Conservation (phyloP, 164 flowering plant species). For the Liriodendron chinense region DNA sequence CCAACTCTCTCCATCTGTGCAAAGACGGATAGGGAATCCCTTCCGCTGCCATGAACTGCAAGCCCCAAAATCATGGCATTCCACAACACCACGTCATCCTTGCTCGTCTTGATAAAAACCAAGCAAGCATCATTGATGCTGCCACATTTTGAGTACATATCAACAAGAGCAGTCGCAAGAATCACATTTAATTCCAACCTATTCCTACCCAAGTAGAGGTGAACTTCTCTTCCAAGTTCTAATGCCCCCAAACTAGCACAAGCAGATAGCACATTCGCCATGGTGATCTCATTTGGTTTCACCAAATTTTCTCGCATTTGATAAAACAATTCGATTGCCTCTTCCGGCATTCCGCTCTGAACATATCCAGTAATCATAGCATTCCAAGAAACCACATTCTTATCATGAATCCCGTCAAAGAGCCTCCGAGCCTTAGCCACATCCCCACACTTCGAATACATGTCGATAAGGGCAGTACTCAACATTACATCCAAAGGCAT, state of each 20-base stretch:
- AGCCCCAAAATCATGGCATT: constrained; percentile 27
- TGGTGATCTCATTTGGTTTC: constrained; percentile 38
- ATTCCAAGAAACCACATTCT: constrained; percentile 38
- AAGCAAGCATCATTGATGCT: constrained; percentile 24
- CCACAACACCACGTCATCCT: constrained; percentile 28
- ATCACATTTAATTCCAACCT: constrained; percentile 28
- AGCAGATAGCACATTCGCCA: constrained; percentile 38
- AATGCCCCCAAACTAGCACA: constrained; percentile 39
- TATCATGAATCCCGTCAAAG: constrained; percentile 26
- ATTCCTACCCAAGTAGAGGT: constrained; percentile 20
- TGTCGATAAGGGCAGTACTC: constrained; percentile 33
- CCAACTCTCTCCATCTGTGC: constrained; percentile 22
- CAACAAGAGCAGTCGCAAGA: constrained; percentile 37
- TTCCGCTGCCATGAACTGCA: constrained; percentile 25
- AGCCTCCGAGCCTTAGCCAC: constrained; percentile 25
- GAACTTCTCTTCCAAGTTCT: constrained; percentile 34
- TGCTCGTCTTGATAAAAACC: constrained; percentile 24
- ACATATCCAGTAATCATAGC: constrained; percentile 38
- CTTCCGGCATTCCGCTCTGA: constrained; percentile 21
- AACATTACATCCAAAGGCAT: constrained; percentile 24
- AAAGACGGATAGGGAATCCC: constrained; percentile 25
- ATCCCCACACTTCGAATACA: constrained; percentile 31
- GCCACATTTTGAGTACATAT: constrained; percentile 38
- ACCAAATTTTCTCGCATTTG: constrained; percentile 21
- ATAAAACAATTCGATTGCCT: constrained; percentile 28